Base-by-base conservation (phyloP, 768 basidiomycete genomes). In the Erythrobasidium yunnanense region DNA sequence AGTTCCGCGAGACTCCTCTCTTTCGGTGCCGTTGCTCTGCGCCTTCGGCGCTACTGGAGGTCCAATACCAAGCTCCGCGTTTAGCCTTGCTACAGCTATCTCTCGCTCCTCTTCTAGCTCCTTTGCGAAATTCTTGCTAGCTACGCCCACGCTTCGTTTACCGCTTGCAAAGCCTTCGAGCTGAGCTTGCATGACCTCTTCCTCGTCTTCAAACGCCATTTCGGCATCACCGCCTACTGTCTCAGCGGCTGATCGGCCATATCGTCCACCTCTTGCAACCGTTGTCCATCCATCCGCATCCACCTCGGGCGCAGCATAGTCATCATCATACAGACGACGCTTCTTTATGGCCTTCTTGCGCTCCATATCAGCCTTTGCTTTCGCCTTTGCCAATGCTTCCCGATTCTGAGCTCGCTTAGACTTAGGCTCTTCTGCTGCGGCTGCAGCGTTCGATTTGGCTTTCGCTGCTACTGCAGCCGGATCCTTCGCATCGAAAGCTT, bases 201-300 rank as follows among this genome's bases (percentile, higher is more conserved):
- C 60, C 42, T 63, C 60, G 49, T 63, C 60, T 11, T 50, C 49
- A 32, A 63, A 27, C 46, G 32, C 42, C n/a, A 8, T 30, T 4
- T 63, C 57, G 18, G 42, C 57, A 25, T 25, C 60, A 30, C 52
- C 60, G 23, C 42, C 56, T 22, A 20, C 56, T 18, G 38, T n/a
- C 38, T 49, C 60, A 15, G 27, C 49, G 20, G 4, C 60, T 15
- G 60, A 63, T 4, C 60, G 45, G 17, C 60, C 60, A 15, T 51
- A 20, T 29, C 23, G 33, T 4, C 60, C 60, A n/a, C 60, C 60
- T 32, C 32, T 30, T 6, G 60, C 42, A 13, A 63, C 60, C 18
- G 60, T 63, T n/a, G 52, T 33, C 60, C 60, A 63, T 8, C 60
- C 60, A 63, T 63, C 60, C 30, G 45, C 60, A 38, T 63, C 60